Conservation (phyloP, 2,329 filamentous ascomycete species). For the Cadophora sp. region DNA sequence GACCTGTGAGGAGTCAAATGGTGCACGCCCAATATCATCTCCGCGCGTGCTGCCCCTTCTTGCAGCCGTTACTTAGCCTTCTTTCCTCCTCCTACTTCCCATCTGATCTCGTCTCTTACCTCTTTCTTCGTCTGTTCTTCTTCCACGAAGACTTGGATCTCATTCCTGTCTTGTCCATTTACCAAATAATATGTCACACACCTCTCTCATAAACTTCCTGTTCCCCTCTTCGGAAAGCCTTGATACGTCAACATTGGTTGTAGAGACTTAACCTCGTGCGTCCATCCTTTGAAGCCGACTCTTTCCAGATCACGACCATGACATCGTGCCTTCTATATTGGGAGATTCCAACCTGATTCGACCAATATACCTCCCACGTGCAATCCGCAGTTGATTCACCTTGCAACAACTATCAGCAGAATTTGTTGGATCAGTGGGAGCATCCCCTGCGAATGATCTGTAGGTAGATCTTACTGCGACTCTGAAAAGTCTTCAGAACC, state of each 20-base stretch:
- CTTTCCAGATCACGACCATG: constrained; percentile 17
- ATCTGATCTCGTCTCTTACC: neutral
- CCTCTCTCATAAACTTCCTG: constrained; percentile 9
- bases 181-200: neutral
- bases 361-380: neutral
- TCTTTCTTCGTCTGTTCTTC: neutral
- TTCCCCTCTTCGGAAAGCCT: neutral
- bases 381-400: constrained; percentile 4
- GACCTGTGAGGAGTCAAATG: neutral
- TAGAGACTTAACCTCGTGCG: neutral
- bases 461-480: constrained; percentile 1
- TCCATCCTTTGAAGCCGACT: constrained; percentile 12
- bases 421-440: constrained; percentile 2
- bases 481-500: neutral
- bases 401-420: constrained; percentile 5
- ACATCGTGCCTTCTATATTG: constrained; percentile 23
- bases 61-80: neutral
- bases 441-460: neutral
- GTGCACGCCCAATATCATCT: constrained; percentile 2
- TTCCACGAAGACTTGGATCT: neutral
- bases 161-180: neutral
- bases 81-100: neutral
- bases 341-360: constrained; percentile 2
- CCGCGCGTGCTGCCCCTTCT: neutral
- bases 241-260: constrained; percentile 19